Conservation (phyloP, 2,329 filamentous ascomycete genomes). For the Graphiopsis chlorocephala region DNA sequence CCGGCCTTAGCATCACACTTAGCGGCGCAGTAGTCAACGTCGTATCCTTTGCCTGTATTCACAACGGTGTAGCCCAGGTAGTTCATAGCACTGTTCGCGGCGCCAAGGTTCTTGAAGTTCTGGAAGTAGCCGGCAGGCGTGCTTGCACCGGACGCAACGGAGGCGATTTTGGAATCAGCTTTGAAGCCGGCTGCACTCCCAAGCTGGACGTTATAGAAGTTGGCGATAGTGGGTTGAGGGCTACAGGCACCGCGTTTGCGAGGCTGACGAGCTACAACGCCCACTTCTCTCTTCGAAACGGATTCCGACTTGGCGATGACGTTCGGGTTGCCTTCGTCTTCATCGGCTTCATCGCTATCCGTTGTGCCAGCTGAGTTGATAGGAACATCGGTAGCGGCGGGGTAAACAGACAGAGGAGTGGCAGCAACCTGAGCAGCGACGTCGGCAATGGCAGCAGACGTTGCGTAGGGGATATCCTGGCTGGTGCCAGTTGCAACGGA, state of each 20-base stretch:
- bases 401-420: not conserved
- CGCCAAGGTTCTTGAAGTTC: conserved; percentile 19
- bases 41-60: conserved; percentile 19
- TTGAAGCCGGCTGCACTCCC: conserved; percentile 10
- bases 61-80: conserved; percentile 21
- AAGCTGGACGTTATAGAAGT: not conserved
- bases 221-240: not conserved
- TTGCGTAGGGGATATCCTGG: conserved; percentile 1
- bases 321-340: not conserved
- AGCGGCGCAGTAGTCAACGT: conserved; percentile 20
- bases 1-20: conserved; percentile 21
- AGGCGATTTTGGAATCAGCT: conserved; percentile 16
- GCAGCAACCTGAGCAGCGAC: not conserved
- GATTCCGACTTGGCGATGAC: not conserved
- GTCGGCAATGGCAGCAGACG: not conserved
- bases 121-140: conserved; percentile 18
- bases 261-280: not conserved
- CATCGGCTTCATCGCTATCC: not conserved
- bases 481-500: not conserved
- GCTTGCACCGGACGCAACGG: conserved; percentile 7
- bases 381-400: not conserved
- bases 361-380: not conserved
- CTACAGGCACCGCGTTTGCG: not conserved
- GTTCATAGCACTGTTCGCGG: conserved; percentile 17
- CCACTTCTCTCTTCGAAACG: not conserved